Percentiles rank a stretch among this genome's conserved stretches.
Evolutionary conservation across 1,139 yeast genomes (phyloP).

Genomic region (Kazachstania sp.): DNA sequence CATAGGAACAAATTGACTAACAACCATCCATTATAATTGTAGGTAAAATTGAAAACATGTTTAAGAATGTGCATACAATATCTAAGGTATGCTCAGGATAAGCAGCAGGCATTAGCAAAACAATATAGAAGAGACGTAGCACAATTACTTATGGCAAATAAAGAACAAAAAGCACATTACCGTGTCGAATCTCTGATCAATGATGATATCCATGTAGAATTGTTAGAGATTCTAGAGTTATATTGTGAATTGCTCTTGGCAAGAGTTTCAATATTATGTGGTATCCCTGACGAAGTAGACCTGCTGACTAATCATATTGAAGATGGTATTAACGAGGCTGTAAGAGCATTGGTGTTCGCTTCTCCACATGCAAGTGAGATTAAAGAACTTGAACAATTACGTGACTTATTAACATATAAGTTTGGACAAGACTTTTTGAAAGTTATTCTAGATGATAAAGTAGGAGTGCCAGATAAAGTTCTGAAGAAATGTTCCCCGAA

Average conservation of each 20-base stretch:
- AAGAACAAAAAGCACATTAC: constrained; percentile 76
- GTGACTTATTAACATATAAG: constrained; percentile 54
- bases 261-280: constrained; percentile 47
- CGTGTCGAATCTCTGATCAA: constrained; percentile 80
- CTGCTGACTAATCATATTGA: constrained; percentile 25
- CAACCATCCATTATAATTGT: not conserved
- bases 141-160: constrained; percentile 58
- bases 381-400: constrained; percentile 55
- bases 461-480: constrained; percentile 56
- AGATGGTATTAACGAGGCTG: constrained; percentile 51
- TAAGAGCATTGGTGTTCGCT: constrained; percentile 58
- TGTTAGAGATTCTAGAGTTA: constrained; percentile 70
- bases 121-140: constrained; percentile 71
- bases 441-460: constrained; percentile 52
- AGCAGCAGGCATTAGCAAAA: constrained; percentile 72
- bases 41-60: constrained; percentile 53
- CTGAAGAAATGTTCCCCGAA: constrained; percentile 52
- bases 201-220: constrained; percentile 75
- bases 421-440: constrained; percentile 61
- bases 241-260: constrained; percentile 81
- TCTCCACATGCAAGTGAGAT: constrained; percentile 62
- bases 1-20: not conserved
- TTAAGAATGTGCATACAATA: constrained; percentile 77
- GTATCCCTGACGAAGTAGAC: constrained; percentile 28
- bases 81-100: constrained; percentile 70